These are phyloP conservation scores for Globisporangium camurandrum DNA, from an alignment of 352 stramenopile genomes.

Conservation along the genomic window DNA sequence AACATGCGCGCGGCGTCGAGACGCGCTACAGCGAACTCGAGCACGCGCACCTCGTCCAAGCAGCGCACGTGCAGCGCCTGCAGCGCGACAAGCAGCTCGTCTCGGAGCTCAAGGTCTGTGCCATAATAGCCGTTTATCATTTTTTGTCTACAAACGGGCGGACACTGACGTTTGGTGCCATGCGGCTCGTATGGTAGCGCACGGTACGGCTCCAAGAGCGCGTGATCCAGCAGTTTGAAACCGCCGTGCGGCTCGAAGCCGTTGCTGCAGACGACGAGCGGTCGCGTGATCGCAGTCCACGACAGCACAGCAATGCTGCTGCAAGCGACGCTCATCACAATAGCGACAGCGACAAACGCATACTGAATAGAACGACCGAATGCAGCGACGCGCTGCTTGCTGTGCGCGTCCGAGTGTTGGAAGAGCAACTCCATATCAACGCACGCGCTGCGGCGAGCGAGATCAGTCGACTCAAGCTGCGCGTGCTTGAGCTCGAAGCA, in stretches of 20 bases:
- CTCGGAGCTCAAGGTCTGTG: constrained; percentile 32
- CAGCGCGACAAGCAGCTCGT: constrained; percentile 61
- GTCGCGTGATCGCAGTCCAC: background rate
- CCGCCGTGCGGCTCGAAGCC: constrained; percentile 37
- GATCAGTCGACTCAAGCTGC: constrained; percentile 50
- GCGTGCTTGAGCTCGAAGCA: constrained; percentile 54
- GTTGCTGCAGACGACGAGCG: background rate
- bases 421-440: constrained; percentile 63
- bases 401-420: constrained; percentile 56
- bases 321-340: no score
- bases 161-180: background rate
- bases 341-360: background rate
- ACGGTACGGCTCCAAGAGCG: constrained; percentile 68
- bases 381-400: constrained; percentile 15
- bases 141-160: no score
- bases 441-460: constrained; percentile 47
- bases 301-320: background rate
- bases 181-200: constrained; percentile 21
- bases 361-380: background rate
- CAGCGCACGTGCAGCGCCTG: constrained; percentile 52
- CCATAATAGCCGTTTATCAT: background rate
- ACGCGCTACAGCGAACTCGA: constrained; percentile 46
- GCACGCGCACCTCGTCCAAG: constrained; percentile 62
- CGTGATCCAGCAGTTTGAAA: constrained; percentile 76
- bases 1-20: constrained; percentile 33